Evolutionary conservation across 768 basidiomycete species (phyloP).

Genomic region (Hortiboletus campestris): DNA sequence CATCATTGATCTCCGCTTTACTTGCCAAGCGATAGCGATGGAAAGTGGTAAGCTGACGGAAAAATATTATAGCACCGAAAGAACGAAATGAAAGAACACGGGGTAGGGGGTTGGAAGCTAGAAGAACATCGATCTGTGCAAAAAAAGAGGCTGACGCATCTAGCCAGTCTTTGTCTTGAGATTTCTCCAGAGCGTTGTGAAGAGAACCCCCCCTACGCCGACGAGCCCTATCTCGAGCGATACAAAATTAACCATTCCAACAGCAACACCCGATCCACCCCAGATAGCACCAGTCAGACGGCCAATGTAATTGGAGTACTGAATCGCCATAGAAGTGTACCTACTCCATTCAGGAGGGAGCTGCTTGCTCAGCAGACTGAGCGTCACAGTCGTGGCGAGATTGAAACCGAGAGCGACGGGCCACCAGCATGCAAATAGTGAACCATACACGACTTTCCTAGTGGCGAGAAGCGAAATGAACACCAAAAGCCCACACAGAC

Average conservation of each 20-base stretch:
- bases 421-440: constrained; percentile 43
- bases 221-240: constrained; percentile 61
- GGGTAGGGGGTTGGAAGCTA: background rate
- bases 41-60: background rate
- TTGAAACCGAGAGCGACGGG: constrained; percentile 71
- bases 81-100: background rate
- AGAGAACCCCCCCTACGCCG: constrained; percentile 55
- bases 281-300: constrained; percentile 64
- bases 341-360: constrained; percentile 62
- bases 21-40: background rate
- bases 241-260: constrained; percentile 59
- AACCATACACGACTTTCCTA: constrained; percentile 43
- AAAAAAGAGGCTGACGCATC: background rate
- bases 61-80: background rate
- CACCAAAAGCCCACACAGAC: constrained; percentile 50
- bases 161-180: constrained; percentile 66
- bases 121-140: background rate
- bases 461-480: constrained; percentile 46
- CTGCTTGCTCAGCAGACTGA: constrained; percentile 67
- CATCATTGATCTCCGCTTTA: constrained; percentile 2
- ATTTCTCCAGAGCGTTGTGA: constrained; percentile 55
- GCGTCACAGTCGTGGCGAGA: constrained; percentile 65
- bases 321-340: constrained; percentile 54
- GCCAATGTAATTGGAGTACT: constrained; percentile 69
- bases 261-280: constrained; percentile 56